phyloP scores from a whole-genome alignment of 108 stramenopile species.

The Cyclotella choctawhatcheeana region DNA sequence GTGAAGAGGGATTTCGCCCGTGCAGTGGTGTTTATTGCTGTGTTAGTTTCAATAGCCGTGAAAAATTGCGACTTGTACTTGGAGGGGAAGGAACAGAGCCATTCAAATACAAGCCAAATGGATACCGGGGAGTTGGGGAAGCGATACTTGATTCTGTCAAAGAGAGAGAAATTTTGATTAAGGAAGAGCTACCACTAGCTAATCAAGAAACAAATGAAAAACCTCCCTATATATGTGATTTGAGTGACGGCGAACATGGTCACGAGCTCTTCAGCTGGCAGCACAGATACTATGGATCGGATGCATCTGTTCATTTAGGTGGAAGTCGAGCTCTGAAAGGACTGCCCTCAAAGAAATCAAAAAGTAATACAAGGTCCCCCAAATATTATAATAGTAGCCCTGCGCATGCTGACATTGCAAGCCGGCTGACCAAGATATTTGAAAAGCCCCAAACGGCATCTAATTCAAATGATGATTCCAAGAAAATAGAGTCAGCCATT shows the following conservation, averaged over 20 bases:
- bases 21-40: conserved; percentile 90
- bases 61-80: conserved; percentile 75
- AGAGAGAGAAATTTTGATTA: conserved; percentile 58
- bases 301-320: conserved; percentile 88
- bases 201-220: background rate
- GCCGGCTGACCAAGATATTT: conserved; percentile 38
- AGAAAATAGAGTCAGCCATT: conserved; percentile 10
- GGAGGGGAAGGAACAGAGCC: conserved; percentile 69
- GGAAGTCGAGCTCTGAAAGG: conserved; percentile 45
- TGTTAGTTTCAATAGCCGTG: conserved; percentile 84
- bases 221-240: conserved; percentile 59
- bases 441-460: conserved; percentile 31
- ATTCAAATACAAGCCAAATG: conserved; percentile 36
- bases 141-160: conserved; percentile 68
- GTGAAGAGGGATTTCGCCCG: conserved; percentile 81
- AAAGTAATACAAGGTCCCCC: conserved; percentile 5
- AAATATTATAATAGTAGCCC: conserved; percentile 13
- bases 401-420: conserved; percentile 32
- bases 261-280: conserved; percentile 90
- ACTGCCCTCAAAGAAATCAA: conserved; percentile 19
- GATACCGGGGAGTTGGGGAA: conserved; percentile 84
- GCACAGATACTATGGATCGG: conserved; percentile 89
- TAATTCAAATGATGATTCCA: background rate
- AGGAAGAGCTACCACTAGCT: conserved; percentile 61
- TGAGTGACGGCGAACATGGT: conserved; percentile 89